Evolutionary conservation across 306 rosid species (phyloP).

Genomic region (Vigna mungo): DNA sequence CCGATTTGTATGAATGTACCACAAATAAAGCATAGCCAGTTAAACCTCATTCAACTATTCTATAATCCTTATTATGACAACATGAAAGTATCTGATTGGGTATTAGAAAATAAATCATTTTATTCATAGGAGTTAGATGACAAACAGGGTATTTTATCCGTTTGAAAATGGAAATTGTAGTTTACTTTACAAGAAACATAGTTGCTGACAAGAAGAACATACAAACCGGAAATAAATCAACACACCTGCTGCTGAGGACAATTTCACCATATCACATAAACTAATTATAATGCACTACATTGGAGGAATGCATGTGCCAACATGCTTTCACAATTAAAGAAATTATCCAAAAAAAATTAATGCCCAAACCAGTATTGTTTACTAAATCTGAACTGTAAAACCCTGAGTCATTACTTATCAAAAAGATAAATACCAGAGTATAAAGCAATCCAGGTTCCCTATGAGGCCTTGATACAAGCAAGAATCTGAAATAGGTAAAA

Average conservation of each 20-base stretch:
- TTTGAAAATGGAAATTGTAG: constrained; percentile 1
- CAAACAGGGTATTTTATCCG: background rate
- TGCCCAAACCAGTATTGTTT: background rate
- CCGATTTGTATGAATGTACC: background rate
- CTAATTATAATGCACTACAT: too few relatives aligned
- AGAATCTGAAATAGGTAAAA: constrained; percentile 67
- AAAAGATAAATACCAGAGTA: constrained; percentile 73
- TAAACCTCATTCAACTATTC: constrained; percentile 2
- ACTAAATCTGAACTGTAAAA: constrained; percentile 17
- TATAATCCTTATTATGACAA: background rate
- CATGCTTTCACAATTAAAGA: background rate
- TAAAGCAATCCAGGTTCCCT: constrained; percentile 91
- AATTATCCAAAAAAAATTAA: constrained; percentile 24
- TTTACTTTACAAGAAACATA: constrained; percentile 27
- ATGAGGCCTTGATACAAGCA: constrained; percentile 91
- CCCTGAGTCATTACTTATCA: constrained; percentile 24
- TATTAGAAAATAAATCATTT: constrained; percentile 11
- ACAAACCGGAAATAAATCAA: constrained; percentile 19
- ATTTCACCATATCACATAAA: background rate
- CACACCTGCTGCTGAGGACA: background rate
- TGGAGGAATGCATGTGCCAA: background rate
- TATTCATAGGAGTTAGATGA: background rate
- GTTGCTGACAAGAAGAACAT: background rate
- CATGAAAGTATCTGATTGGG: background rate
- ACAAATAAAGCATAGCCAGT: background rate